These are phyloP conservation scores for Vitis hybrid DNA, from an alignment of 177 flowering plant species.

Conservation along the genomic window DNA sequence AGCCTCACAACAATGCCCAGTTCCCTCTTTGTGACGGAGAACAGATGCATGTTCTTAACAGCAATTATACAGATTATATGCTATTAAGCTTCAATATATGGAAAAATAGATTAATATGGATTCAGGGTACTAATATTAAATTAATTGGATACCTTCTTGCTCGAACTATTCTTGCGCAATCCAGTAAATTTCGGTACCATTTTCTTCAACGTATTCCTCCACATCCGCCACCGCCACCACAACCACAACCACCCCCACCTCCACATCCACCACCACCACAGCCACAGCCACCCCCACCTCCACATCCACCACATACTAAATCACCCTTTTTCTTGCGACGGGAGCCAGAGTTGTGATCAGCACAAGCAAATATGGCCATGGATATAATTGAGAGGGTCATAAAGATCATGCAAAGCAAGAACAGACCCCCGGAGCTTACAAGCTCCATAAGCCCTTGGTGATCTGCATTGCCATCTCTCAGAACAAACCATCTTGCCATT, in stretches of 20 bases:
- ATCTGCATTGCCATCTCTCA: neutral
- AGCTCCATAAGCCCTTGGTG: neutral
- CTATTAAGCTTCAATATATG: too few species aligned
- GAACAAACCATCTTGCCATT: neutral
- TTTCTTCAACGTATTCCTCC: neutral
- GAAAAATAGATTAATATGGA: too few species aligned
- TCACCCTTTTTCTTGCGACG: neutral
- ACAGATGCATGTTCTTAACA: too few species aligned
- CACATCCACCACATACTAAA: neutral
- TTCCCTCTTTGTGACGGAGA: too few species aligned
- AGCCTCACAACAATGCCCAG: too few species aligned
- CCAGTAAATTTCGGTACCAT: too few species aligned
- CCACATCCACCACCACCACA: neutral
- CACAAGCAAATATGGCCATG: constrained; percentile 17
- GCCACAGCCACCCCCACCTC: neutral
- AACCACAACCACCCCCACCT: constrained; percentile 1
- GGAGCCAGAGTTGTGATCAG: neutral
- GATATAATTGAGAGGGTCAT: constrained; percentile 13
- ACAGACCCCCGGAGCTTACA: neutral
- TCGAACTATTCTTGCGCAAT: rapidly evolving
- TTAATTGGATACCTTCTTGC: too few species aligned
- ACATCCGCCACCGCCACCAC: neutral
- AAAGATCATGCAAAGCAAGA: constrained; percentile 8
- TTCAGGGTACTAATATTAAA: too few species aligned
- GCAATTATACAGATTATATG: too few species aligned